These are phyloP conservation scores for Scopulariopsis brevicaulis DNA, from an alignment of 2,329 filamentous ascomycete genomes.

Conservation along the genomic window DNA sequence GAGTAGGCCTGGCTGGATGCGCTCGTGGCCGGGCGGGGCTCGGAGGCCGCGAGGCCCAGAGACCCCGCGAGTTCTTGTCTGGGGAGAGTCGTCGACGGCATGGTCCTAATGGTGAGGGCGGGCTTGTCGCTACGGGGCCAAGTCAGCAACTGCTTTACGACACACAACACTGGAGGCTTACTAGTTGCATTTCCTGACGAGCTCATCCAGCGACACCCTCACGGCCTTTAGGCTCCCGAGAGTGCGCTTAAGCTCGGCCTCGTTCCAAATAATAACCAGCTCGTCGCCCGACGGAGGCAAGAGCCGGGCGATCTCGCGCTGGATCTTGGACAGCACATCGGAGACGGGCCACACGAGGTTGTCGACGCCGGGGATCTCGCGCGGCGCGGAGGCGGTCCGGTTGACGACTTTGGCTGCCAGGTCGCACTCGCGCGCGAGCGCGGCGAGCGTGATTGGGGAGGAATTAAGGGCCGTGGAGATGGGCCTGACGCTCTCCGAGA, in stretches of 20 bases:
- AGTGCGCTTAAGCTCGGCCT: constrained; percentile 5
- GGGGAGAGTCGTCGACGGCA: neutral
- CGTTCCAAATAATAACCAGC: constrained; percentile 11
- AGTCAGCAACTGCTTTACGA: neutral
- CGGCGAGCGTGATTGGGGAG: constrained; percentile 10
- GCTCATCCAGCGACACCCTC: neutral
- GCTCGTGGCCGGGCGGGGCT: neutral
- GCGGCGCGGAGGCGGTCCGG: constrained; percentile 16
- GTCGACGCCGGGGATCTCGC: constrained; percentile 22
- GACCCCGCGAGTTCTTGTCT: neutral
- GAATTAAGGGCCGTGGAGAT: constrained; percentile 8
- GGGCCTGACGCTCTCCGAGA: neutral
- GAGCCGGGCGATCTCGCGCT: neutral
- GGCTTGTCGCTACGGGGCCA: neutral
- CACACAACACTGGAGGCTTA: neutral
- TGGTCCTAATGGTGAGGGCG: neutral
- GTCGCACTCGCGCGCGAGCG: constrained; percentile 9
- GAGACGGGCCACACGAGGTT: constrained; percentile 24
- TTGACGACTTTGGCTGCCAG: constrained; percentile 6
- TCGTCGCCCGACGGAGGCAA: constrained; percentile 5
- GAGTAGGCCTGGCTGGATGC: neutral
- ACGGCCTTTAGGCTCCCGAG: neutral
- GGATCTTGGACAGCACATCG: constrained; percentile 5
- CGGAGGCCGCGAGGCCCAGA: neutral
- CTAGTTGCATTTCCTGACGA: neutral